Evolutionary conservation across 1,284 basidiomycete genomes (phyloP), one percentile per base, ranked within the genome.

Genomic region (Sanguinoderma infundibulare): DNA sequence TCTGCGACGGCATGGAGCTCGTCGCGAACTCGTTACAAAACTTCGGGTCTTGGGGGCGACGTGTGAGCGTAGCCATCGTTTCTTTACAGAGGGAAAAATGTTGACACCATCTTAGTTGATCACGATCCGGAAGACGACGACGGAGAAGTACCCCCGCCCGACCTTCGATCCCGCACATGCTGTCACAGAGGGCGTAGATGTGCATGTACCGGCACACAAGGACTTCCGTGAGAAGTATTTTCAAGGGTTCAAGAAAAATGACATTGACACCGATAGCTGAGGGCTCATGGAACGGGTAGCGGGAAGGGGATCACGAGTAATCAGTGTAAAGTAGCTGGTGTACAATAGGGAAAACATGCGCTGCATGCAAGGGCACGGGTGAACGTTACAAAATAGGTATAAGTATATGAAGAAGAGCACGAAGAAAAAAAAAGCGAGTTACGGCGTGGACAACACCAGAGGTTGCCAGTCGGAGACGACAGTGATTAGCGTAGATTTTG

Each of bases 21-120:
- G 83, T 95, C 32, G 90, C 92, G 0, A 98, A 98, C 73, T 96
- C 93, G 46, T 77, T 96, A 67, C 97, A 99, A 76, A 90, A 94
- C 72, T 99, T 98, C 74, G 96, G 96, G 14, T 91, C 90, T 39
- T 99, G 97, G 97, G 95, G 95, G 2, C 82, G 97, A 63, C 79
- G 96, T 72, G 95, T 95, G 9, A 10, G 32, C 38, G 28, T 22
- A 12, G 20, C 26, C 6, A 26, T 5, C 15, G 14, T 46, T 4
- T 17, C 20, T 44, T 9, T 3, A 17, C 5, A 39, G 26, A 9
- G 10, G 15, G 36, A 28, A 54, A 9, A 20, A 24, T 15, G 10
- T n/a, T 44, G 30, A 44, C 10, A 1, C 8, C 24, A 22, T 30
- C 32, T 20, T 53, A 96, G 94, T 80, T 98, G 30, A 92, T 98